phyloP scores from a whole-genome alignment of 129 eudicot genomes.

The Scalesia atractyloides region DNA sequence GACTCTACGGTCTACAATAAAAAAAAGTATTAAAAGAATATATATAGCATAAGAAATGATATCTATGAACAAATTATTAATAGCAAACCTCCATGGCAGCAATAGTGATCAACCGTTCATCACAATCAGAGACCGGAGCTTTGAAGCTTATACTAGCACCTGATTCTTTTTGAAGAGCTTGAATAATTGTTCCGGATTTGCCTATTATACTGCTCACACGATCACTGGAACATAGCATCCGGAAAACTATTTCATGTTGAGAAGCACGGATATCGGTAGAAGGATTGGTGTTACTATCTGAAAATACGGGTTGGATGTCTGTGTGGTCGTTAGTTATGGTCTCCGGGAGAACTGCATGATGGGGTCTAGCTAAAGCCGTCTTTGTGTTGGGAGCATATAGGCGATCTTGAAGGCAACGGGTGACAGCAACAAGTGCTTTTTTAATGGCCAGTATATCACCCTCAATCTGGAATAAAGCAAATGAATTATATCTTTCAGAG shows the following conservation, averaged over 20 bases:
- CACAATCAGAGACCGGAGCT: constrained; percentile 52
- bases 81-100: constrained; percentile 72
- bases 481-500: constrained; percentile 5
- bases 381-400: constrained; percentile 40
- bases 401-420: constrained; percentile 73
- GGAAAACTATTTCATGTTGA: constrained; percentile 60
- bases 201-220: constrained; percentile 79
- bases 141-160: constrained; percentile 63
- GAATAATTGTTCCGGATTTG: constrained; percentile 61
- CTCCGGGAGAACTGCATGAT: constrained; percentile 38
- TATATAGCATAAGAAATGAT: background rate
- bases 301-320: constrained; percentile 32
- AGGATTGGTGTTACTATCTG: constrained; percentile 37
- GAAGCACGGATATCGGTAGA: constrained; percentile 33
- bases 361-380: constrained; percentile 31
- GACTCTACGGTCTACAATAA: constrained; percentile 56
- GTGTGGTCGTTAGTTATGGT: constrained; percentile 29
- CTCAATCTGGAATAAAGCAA: constrained; percentile 57
- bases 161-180: constrained; percentile 60
- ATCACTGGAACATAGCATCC: constrained; percentile 61
- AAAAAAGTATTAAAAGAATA: constrained; percentile 18
- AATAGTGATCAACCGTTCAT: constrained; percentile 62
- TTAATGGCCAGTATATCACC: constrained; percentile 66
- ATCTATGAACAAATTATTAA: background rate
- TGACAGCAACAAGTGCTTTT: constrained; percentile 75